A percentile compares a stretch with the other conserved stretches of the same genome.
Conservation (phyloP, 352 stramenopile genomes). For the Aphanomyces stellatus region DNA sequence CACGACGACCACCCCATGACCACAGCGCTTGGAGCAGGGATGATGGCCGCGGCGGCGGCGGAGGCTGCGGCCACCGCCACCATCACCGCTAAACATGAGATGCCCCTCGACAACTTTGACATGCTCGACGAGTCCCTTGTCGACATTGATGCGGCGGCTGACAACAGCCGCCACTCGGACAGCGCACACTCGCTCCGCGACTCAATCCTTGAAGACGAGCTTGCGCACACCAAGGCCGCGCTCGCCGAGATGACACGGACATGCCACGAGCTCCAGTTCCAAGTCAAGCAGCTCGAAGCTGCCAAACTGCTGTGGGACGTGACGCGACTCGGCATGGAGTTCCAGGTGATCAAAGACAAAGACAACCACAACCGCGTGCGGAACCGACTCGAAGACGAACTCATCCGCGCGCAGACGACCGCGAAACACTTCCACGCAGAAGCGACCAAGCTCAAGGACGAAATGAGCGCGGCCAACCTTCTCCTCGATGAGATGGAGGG, state of each 20-base stretch:
- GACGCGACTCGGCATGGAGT: not conserved
- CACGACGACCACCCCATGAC: too few relatives aligned
- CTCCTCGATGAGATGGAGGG: constrained; percentile 3
- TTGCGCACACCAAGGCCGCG: not conserved
- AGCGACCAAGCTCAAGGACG: not conserved
- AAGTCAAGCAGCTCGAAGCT: not conserved
- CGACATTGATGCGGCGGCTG: not conserved
- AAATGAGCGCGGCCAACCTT: not conserved
- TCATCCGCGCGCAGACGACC: not conserved
- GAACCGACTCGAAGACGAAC: not conserved
- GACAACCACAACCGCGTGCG: not conserved
- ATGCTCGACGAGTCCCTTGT: not conserved
- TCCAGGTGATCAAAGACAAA: constrained; percentile 8
- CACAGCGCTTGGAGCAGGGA: too few relatives aligned
- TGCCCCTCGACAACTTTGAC: not conserved
- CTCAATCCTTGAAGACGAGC: not conserved
- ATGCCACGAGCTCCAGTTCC: constrained; percentile 1
- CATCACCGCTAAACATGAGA: too few relatives aligned
- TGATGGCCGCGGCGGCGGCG: too few relatives aligned
- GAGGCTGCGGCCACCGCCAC: too few relatives aligned
- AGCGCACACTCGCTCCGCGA: not conserved
- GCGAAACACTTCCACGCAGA: not conserved
- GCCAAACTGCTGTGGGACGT: constrained; percentile 21
- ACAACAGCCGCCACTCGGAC: not conserved
- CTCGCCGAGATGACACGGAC: not conserved